Percentiles rank a stretch among this genome's conserved stretches.
Conservation (phyloP, 306 rosid genomes). For the Gynostemma pentaphyllum region DNA sequence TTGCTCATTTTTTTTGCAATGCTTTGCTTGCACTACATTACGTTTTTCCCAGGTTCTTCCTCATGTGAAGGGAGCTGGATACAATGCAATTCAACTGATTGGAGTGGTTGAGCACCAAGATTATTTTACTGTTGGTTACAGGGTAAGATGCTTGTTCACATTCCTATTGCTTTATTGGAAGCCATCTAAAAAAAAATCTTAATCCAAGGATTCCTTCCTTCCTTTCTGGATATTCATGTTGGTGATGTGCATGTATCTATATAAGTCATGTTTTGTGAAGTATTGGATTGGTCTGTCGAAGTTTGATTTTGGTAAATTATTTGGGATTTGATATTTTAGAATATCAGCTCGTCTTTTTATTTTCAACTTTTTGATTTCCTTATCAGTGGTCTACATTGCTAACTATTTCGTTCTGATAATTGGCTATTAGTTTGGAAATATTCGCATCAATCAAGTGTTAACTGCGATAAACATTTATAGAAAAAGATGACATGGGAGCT, state of each 20-base stretch:
- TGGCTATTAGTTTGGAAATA: no score
- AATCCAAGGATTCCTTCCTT: no score
- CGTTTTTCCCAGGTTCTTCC: conserved; percentile 66
- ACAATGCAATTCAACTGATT: conserved; percentile 79
- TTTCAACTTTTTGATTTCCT: no score
- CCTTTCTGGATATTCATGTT: conserved; percentile 1
- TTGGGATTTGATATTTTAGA: background rate
- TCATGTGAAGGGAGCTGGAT: conserved; percentile 81
- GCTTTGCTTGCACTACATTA: conserved; percentile 6
- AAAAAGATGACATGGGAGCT: no score
- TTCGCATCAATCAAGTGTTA: no score
- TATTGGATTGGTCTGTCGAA: conserved; percentile 2
- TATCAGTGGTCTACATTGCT: no score
- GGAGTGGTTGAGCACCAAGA: conserved; percentile 90
- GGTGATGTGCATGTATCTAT: background rate
- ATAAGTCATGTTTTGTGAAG: background rate
- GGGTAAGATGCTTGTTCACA: conserved; percentile 42
- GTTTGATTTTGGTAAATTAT: background rate
- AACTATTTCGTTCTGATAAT: no score
- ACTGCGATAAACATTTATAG: no score
- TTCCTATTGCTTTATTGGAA: conserved; percentile 7
- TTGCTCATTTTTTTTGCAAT: background rate
- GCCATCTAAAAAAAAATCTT: background rate
- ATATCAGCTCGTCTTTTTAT: background rate
- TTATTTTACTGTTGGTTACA: conserved; percentile 90